Base-by-base conservation (phyloP, 2,329 filamentous ascomycete genomes). In the Ophiostoma angusticollis region DNA sequence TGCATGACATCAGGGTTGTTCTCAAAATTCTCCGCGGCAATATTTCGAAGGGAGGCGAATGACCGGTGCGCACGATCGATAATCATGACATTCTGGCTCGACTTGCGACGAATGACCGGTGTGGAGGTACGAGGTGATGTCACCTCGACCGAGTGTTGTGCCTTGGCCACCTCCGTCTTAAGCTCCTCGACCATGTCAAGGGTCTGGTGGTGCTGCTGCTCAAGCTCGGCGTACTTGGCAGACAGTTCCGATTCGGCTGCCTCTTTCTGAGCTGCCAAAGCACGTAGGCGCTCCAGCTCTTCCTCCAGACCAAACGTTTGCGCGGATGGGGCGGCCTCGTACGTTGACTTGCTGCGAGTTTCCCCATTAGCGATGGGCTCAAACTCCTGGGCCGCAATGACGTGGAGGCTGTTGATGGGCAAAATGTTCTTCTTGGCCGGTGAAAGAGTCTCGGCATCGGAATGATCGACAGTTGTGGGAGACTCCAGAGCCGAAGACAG, bases 31-130 rank as follows among this genome's bases (percentile, higher is more conserved):
- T 96, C 87, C 0, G 77, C 62, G 2, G 86, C 87, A 52, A 98
- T 80, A 51, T 87, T 93, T 43, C 87, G 80, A 25, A 98, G 73
- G 2, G 86, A 85, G 1, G 84, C 82, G 51, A 96, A 85, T 3
- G 87, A 93, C 42, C 91, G 78, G 51, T 94, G 87, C 7, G 89
- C 86, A 40, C 89, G 82, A 58, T 98, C 91, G 46, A 87, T 83
- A 21, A 79, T 77, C 61, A 91, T 77, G 30, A 93, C 68, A 45
- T 82, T 91, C 58, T 94, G 86, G 55, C 85, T 93, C 4, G 86
- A 93, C 63, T 94, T 94, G 51, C 89, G 78, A 46, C 87, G 83
- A 52, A 95, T 87, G 49, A 94, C 77, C n/a, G 80, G 78, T 1
- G 74, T 73, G n/a, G 65, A 68, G 9, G 74, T 69, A 23, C 75